Percentiles rank a stretch among this genome's conserved stretches.
Evolutionary conservation across 1,284 basidiomycete genomes (phyloP).

Genomic region (Melanopsichium pennsylvanicum): DNA sequence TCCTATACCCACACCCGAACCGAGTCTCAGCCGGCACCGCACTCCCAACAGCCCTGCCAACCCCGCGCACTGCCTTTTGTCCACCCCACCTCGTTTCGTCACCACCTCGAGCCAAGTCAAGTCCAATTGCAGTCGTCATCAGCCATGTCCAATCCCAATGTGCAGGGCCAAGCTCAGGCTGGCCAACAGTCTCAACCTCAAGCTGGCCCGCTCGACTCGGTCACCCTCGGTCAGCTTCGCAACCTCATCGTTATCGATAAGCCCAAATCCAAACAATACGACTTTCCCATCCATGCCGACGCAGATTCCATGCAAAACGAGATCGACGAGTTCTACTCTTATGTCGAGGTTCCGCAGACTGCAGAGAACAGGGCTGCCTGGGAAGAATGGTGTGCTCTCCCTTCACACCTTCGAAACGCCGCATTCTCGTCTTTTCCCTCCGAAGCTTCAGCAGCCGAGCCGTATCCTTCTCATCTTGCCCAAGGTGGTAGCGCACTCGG

Average conservation of each 20-base stretch:
- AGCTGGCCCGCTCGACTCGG: slow-evolving; percentile 46
- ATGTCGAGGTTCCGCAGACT: slow-evolving; percentile 91
- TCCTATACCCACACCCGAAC: slow-evolving; percentile 1
- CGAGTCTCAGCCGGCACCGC: background rate
- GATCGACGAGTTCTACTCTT: slow-evolving; percentile 97
- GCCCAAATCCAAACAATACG: slow-evolving; percentile 48
- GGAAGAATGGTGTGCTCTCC: slow-evolving; percentile 71
- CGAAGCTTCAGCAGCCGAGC: slow-evolving; percentile 10
- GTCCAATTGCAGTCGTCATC: slow-evolving; percentile 13
- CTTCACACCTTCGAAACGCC: slow-evolving; percentile 24
- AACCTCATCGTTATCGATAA: slow-evolving; percentile 45
- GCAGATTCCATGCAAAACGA: slow-evolving; percentile 94
- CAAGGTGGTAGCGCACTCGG: slow-evolving; percentile 32
- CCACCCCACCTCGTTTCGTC: slow-evolving; percentile 24
- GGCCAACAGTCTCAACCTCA: slow-evolving; percentile 17
- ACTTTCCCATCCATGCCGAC: slow-evolving; percentile 70
- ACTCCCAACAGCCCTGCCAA: slow-evolving; percentile 9
- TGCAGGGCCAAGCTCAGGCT: slow-evolving; percentile 20
- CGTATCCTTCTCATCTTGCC: slow-evolving; percentile 10
- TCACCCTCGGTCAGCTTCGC: slow-evolving; percentile 52
- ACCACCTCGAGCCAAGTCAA: slow-evolving; percentile 33
- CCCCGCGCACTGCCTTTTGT: slow-evolving; percentile 10
- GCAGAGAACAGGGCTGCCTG: slow-evolving; percentile 86
- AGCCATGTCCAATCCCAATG: slow-evolving; percentile 14
- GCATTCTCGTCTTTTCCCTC: slow-evolving; percentile 19